These are phyloP conservation scores for Protea cynaroides DNA, from an alignment of 164 flowering plant genomes.

Conservation along the genomic window DNA sequence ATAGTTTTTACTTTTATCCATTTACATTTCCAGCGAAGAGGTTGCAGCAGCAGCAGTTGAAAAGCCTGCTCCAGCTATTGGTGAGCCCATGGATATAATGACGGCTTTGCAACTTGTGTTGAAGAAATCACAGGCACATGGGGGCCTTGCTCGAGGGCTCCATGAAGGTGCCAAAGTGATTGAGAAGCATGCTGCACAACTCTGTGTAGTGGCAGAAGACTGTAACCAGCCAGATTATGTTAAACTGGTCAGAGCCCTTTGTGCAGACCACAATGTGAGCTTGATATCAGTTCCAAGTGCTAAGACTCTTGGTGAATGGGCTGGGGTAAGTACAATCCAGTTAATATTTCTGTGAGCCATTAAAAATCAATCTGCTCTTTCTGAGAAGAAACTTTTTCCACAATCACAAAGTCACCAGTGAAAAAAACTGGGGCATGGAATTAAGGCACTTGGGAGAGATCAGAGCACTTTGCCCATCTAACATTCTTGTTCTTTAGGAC, in stretches of 20 bases:
- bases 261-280: conserved; percentile 66
- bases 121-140: conserved; percentile 68
- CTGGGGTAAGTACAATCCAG: conserved; percentile 49
- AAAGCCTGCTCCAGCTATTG: conserved; percentile 37
- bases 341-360: too few species aligned
- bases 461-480: too few species aligned
- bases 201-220: conserved; percentile 76
- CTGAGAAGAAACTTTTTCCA: too few species aligned
- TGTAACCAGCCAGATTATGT: conserved; percentile 73
- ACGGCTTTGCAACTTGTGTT: conserved; percentile 55
- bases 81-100: conserved; percentile 59
- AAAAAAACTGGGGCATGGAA: too few species aligned
- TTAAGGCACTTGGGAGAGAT: too few species aligned
- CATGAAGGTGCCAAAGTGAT: conserved; percentile 78
- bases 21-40: conserved; percentile 32
- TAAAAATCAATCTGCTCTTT: too few species aligned
- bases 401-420: too few species aligned
- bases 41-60: conserved; percentile 21
- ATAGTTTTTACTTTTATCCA: neutral
- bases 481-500: too few species aligned
- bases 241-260: conserved; percentile 68
- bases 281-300: conserved; percentile 70
- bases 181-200: conserved; percentile 76
- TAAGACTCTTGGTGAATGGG: conserved; percentile 83
- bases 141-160: conserved; percentile 60